phyloP scores from a whole-genome alignment of 2,329 filamentous ascomycete genomes.

The Fusarium sp. region DNA sequence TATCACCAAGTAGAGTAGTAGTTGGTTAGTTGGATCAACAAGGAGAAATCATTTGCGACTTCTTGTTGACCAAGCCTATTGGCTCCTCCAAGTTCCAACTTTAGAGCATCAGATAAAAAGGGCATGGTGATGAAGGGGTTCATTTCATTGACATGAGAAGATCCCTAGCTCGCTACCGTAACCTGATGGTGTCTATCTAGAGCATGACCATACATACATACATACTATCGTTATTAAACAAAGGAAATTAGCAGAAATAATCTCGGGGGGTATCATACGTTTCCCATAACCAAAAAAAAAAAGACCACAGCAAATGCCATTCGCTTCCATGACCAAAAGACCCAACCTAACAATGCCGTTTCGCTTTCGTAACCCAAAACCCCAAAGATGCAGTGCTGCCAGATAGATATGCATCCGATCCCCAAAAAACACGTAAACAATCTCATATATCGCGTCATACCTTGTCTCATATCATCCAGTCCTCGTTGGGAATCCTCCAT shows the following conservation, averaged over 20 bases:
- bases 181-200: background rate
- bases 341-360: background rate
- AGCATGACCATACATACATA: background rate
- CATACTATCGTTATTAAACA: background rate
- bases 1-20: too few species aligned
- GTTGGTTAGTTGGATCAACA: too few species aligned
- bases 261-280: slow-evolving; percentile 29
- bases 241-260: slow-evolving; percentile 8
- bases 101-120: background rate
- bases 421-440: slow-evolving; percentile 21
- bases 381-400: background rate
- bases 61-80: too few species aligned
- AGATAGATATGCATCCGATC: background rate
- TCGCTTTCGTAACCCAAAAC: background rate
- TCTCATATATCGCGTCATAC: background rate
- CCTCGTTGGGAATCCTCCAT: slow-evolving; percentile 35
- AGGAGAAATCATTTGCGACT: too few species aligned
- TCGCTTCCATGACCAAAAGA: background rate
- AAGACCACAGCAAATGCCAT: background rate
- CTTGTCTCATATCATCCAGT: slow-evolving; percentile 11
- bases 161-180: background rate
- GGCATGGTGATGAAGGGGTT: too few species aligned
- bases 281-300: slow-evolving; percentile 11
- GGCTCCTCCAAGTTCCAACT: too few species aligned
- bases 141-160: background rate